A percentile compares a stretch with the other conserved stretches of the same genome.
phyloP scores from a whole-genome alignment of 2,329 filamentous ascomycete genomes.

The Cladosporium sp. region DNA sequence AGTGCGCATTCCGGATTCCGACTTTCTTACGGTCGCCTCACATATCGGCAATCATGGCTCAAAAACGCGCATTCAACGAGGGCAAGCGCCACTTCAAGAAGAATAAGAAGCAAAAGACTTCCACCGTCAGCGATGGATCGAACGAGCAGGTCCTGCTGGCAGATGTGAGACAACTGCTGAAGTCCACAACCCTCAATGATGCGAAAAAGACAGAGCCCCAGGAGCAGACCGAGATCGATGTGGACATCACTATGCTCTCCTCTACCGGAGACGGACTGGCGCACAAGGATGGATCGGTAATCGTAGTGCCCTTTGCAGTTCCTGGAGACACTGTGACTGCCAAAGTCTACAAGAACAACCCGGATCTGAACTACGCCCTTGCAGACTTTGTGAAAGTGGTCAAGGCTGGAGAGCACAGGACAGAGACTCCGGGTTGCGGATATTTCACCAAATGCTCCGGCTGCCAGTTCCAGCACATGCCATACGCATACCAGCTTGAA shows the following conservation, averaged over 20 bases:
- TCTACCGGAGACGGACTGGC: slow-evolving; percentile 92
- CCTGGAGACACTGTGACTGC: slow-evolving; percentile 80
- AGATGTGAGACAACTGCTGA: slow-evolving; percentile 47
- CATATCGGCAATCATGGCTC: slow-evolving; percentile 28
- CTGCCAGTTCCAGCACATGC: slow-evolving; percentile 97
- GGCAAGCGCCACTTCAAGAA: slow-evolving; percentile 42
- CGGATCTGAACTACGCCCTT: slow-evolving; percentile 66
- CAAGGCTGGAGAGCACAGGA: slow-evolving; percentile 70
- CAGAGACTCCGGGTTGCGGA: slow-evolving; percentile 74
- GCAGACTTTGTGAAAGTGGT: slow-evolving; percentile 81
- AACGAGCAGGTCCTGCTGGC: slow-evolving; percentile 51
- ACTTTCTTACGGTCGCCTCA: neutral
- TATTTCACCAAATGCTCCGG: slow-evolving; percentile 89
- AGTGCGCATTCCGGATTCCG: slow-evolving; percentile 11
- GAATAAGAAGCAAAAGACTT: slow-evolving; percentile 52
- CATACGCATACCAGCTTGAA: slow-evolving; percentile 79
- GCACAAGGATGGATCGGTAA: slow-evolving; percentile 68
- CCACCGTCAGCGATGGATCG: slow-evolving; percentile 44
- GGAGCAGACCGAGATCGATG: slow-evolving; percentile 70
- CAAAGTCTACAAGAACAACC: slow-evolving; percentile 74
- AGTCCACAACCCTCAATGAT: slow-evolving; percentile 31
- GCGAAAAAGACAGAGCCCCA: slow-evolving; percentile 24
- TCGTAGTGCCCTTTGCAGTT: slow-evolving; percentile 83
- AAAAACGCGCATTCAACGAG: slow-evolving; percentile 41
- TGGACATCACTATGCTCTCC: slow-evolving; percentile 78